These are phyloP conservation scores for Pseudogymnoascus sp. DNA, from an alignment of 2,329 filamentous ascomycete species.

Conservation along the genomic window DNA sequence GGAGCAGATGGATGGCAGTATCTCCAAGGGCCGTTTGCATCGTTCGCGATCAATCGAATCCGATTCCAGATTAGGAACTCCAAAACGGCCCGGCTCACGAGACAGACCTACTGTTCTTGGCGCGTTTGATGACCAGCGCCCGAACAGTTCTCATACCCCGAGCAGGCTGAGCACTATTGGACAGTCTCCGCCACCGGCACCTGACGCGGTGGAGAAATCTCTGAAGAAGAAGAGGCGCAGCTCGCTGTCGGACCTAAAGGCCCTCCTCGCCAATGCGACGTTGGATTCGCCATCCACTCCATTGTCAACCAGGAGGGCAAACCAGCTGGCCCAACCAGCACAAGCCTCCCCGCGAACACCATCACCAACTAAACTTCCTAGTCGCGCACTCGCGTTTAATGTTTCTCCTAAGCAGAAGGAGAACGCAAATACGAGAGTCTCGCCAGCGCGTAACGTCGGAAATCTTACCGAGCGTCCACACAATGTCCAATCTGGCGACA, in stretches of 20 bases:
- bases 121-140: conserved; percentile 51
- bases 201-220: conserved; percentile 34
- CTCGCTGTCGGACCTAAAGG: conserved; percentile 78
- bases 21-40: conserved; percentile 57
- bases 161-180: conserved; percentile 25
- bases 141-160: conserved; percentile 45
- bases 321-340: conserved; percentile 16
- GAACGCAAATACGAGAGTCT: conserved; percentile 16
- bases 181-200: conserved; percentile 26
- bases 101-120: conserved; percentile 53
- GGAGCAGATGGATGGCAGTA: conserved; percentile 45
- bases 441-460: conserved; percentile 17
- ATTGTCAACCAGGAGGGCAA: conserved; percentile 12
- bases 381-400: neutral
- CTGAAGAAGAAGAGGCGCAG: conserved; percentile 76
- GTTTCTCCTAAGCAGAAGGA: conserved; percentile 25
- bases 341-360: conserved; percentile 26
- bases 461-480: conserved; percentile 24
- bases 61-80: conserved; percentile 38
- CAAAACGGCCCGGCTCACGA: conserved; percentile 47
- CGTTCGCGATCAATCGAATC: conserved; percentile 74
- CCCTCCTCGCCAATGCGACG: conserved; percentile 53
- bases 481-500: conserved; percentile 24
- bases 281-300: conserved; percentile 36
- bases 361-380: conserved; percentile 21